Evolutionary conservation across 2,329 filamentous ascomycete species (phyloP), one percentile per base, ranked within the genome.

Genomic region (Microdochium bolleyi): DNA sequence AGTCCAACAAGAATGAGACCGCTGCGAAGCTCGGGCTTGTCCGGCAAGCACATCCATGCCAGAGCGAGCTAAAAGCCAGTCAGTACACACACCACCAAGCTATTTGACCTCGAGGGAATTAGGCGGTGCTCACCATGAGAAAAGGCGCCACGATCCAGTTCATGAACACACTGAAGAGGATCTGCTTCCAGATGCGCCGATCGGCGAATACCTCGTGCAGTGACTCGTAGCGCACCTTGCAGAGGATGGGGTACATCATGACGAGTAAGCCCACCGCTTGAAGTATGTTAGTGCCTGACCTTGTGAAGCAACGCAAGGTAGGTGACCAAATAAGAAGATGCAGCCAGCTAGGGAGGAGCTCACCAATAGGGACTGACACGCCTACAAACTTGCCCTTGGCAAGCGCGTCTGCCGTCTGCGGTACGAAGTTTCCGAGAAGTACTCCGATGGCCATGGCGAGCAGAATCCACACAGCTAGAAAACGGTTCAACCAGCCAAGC

Each of bases 241-340:
- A 95, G 0, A 95, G 73, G 55, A 95, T 95, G 0, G 90, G 91
- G 63, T 94, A 95, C 89, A 95, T 95, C 89, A 95, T 95, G 44
- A 95, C 84, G 1, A 95, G 76, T 1, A 95, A 71, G 0, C 90
- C 89, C 49, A 95, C 73, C 0, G 89, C n/a, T n/a, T n/a, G n/a
- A n/a, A n/a, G n/a, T n/a, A n/a, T n/a, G n/a, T n/a, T n/a, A n/a
- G n/a, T n/a, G n/a, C n/a, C n/a, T n/a, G n/a, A n/a, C n/a, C n/a
- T n/a, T n/a, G n/a, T n/a, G n/a, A n/a, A n/a, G n/a, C n/a, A n/a
- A n/a, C n/a, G n/a, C n/a, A n/a, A n/a, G n/a, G n/a, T n/a, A n/a
- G n/a, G n/a, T n/a, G n/a, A n/a, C n/a, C n/a, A n/a, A n/a, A n/a
- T n/a, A n/a, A n/a, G n/a, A n/a, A n/a, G n/a, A n/a, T n/a, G n/a